Conservation (phyloP, 169 alveolate species). For the Cardiosporidium cionae region DNA sequence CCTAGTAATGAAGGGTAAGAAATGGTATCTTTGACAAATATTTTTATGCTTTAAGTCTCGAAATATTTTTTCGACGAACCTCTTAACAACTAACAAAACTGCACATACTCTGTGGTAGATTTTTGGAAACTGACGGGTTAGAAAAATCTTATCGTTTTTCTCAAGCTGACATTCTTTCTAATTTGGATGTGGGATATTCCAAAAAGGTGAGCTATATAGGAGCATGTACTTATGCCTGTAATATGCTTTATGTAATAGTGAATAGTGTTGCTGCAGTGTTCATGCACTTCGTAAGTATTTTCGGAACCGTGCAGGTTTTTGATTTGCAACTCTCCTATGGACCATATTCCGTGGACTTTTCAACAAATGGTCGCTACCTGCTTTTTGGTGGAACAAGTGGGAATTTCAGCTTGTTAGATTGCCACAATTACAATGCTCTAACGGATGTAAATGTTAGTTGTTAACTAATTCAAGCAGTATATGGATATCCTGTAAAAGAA, state of each 20-base stretch:
- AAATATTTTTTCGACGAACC: too few relatives aligned
- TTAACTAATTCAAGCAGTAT: too few relatives aligned
- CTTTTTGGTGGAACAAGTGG: conserved; percentile 79
- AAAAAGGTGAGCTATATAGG: conserved; percentile 21
- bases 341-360: conserved; percentile 66
- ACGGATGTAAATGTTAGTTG: not conserved
- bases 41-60: too few relatives aligned
- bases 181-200: conserved; percentile 25
- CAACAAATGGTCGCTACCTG: conserved; percentile 68
- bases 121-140: conserved; percentile 51
- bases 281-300: not conserved
- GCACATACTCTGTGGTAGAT: not conserved
- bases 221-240: not conserved
- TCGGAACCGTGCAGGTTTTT: conserved; percentile 34
- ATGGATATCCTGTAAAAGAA: too few relatives aligned
- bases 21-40: too few relatives aligned
- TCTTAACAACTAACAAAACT: not conserved
- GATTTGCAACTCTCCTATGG: conserved; percentile 65
- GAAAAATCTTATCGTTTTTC: conserved; percentile 38
- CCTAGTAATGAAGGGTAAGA: not conserved
- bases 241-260: not conserved
- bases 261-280: not conserved
- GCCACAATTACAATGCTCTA: not conserved
- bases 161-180: conserved; percentile 34
- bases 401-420: conserved; percentile 63